phyloP scores from a whole-genome alignment of 2,329 filamentous ascomycete genomes.

The Aspergillus uvarum region DNA sequence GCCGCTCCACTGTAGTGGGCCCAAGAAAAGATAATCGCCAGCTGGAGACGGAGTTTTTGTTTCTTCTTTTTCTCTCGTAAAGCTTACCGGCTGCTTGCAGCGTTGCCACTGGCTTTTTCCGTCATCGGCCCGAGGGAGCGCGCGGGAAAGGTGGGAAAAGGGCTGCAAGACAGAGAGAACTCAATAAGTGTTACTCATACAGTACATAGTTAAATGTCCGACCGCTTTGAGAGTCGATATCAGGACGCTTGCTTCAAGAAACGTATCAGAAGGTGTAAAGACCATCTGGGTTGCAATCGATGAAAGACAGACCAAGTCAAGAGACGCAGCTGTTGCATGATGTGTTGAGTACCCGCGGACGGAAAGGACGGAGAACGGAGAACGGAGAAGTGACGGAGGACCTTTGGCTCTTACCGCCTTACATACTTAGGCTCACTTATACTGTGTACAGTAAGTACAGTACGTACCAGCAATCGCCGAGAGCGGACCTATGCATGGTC shows the following conservation, averaged over 20 bases:
- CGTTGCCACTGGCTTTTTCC: background rate
- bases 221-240: no score
- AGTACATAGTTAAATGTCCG: no score
- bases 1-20: conserved; percentile 12
- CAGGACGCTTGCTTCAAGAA: no score
- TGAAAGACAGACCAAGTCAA: background rate
- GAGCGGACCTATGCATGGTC: no score
- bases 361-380: background rate
- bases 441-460: no score
- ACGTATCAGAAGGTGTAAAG: no score
- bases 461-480: no score
- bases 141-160: background rate
- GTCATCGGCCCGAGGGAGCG: background rate
- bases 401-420: no score
- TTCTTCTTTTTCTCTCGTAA: conserved; percentile 19
- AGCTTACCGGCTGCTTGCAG: background rate
- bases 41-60: conserved; percentile 9
- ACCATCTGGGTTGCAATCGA: background rate
- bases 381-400: background rate
- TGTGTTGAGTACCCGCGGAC: background rate
- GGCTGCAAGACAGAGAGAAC: no score
- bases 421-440: no score
- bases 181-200: background rate
- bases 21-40: conserved; percentile 4
- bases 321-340: background rate